Percentiles rank a stretch among this genome's conserved stretches.
These are phyloP conservation scores for Camelina laxa DNA, from an alignment of 345 rosid genomes.

Conservation along the genomic window DNA sequence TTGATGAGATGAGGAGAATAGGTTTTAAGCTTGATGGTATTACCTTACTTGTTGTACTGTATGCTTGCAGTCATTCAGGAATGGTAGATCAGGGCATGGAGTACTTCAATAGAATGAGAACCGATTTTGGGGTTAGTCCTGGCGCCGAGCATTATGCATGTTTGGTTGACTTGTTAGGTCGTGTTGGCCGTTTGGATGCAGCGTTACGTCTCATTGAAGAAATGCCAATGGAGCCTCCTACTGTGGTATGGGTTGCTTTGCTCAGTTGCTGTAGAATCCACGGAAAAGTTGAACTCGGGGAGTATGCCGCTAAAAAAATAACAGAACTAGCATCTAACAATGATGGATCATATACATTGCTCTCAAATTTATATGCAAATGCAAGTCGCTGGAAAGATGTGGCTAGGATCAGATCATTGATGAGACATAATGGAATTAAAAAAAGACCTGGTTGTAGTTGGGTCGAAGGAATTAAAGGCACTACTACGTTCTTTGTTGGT, in stretches of 20 bases:
- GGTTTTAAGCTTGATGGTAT: constrained; percentile 69
- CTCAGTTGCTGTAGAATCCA: constrained; percentile 81
- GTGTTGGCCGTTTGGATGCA: constrained; percentile 67
- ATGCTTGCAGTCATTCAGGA: constrained; percentile 93
- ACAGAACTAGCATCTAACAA: constrained; percentile 58
- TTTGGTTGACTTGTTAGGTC: constrained; percentile 83
- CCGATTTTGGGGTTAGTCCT: constrained; percentile 59
- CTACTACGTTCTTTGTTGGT: constrained; percentile 73
- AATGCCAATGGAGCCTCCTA: constrained; percentile 78
- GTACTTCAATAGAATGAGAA: constrained; percentile 60
- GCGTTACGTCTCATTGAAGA: constrained; percentile 63
- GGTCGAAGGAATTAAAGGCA: constrained; percentile 81
- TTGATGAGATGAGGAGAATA: constrained; percentile 60
- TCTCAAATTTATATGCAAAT: constrained; percentile 83
- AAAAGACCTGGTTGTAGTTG: constrained; percentile 94
- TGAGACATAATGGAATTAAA: constrained; percentile 66
- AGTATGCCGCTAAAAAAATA: constrained; percentile 61
- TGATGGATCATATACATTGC: constrained; percentile 77
- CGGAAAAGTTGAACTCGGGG: constrained; percentile 79
- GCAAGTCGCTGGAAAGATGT: constrained; percentile 89
- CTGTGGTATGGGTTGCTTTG: constrained; percentile 73
- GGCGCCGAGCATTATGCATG: constrained; percentile 82
- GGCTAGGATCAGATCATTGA: constrained; percentile 66
- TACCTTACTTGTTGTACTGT: constrained; percentile 74
- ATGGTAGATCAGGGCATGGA: constrained; percentile 74